These are phyloP conservation scores for Teratosphaeria nubilosa DNA, from an alignment of 2,329 filamentous ascomycete genomes.

Conservation along the genomic window DNA sequence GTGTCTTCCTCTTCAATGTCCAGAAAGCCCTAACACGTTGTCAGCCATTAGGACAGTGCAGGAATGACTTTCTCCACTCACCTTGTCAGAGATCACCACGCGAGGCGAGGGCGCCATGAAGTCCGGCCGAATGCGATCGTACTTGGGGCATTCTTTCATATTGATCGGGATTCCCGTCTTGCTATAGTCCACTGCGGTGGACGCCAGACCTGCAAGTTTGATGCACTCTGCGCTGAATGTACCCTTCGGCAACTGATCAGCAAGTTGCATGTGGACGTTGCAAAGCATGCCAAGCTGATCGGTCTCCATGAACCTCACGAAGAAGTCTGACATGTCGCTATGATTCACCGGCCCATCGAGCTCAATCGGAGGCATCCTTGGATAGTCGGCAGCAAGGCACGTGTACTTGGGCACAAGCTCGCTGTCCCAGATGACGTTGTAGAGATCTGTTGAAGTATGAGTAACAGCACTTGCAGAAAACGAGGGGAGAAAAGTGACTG, in stretches of 20 bases:
- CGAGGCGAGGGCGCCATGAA: constrained; percentile 44
- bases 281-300: constrained; percentile 35
- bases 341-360: constrained; percentile 51
- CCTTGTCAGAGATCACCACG: constrained; percentile 30
- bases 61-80: background rate
- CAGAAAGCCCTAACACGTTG: constrained; percentile 29
- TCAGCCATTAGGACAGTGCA: background rate
- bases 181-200: constrained; percentile 29
- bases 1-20: constrained; percentile 38
- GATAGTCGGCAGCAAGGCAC: constrained; percentile 60
- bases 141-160: constrained; percentile 34
- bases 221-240: constrained; percentile 27
- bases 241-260: constrained; percentile 26
- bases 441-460: constrained; percentile 42
- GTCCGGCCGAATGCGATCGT: constrained; percentile 36
- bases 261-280: constrained; percentile 32
- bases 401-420: constrained; percentile 35
- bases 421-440: constrained; percentile 66
- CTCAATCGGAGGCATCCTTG: constrained; percentile 44
- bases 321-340: constrained; percentile 68
- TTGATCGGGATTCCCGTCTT: constrained; percentile 52
- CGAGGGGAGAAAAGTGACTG: background rate
- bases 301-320: constrained; percentile 62
- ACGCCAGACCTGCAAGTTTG: constrained; percentile 30
- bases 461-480: background rate